phyloP scores from a whole-genome alignment of 176 grass and related monocot genomes.

The Juncus effusus region DNA sequence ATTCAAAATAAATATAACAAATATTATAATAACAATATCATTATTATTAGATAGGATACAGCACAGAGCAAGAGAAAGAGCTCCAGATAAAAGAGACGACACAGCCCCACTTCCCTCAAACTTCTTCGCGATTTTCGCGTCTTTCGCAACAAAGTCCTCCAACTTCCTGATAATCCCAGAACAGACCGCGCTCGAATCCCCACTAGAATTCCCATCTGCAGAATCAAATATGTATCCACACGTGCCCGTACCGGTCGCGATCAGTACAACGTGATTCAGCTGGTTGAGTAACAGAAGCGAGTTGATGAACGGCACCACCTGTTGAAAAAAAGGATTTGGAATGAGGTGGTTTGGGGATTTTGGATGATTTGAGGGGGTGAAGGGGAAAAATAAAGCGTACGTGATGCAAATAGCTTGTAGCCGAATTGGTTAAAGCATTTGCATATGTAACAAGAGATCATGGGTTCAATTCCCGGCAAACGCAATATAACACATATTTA shows the following conservation, averaged over 20 bases:
- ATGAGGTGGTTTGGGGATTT: background rate
- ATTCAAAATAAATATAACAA: background rate
- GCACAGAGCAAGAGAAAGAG: constrained; percentile 82
- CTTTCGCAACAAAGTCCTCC: constrained; percentile 63
- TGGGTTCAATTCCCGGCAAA: too few relatives aligned
- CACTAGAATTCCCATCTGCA: constrained; percentile 17
- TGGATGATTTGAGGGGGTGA: background rate
- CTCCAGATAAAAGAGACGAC: constrained; percentile 74
- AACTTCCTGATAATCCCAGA: constrained; percentile 48
- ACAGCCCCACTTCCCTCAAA: constrained; percentile 27
- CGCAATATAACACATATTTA: too few relatives aligned
- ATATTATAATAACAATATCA: background rate
- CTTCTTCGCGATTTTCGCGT: constrained; percentile 26
- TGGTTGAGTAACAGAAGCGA: constrained; percentile 75
- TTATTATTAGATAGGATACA: constrained; percentile 55
- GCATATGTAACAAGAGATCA: too few relatives aligned
- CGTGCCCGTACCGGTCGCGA: constrained; percentile 61
- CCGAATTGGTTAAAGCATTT: too few relatives aligned
- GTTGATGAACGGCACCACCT: constrained; percentile 89
- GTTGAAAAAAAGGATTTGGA: background rate
- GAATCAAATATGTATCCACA: constrained; percentile 86
- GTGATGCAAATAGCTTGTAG: too few relatives aligned
- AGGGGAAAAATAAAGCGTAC: background rate
- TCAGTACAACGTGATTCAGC: constrained; percentile 71
- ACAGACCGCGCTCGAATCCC: constrained; percentile 33